These are phyloP conservation scores for Penicillium parvum DNA, from an alignment of 495 filamentous ascomycete species.

Conservation along the genomic window DNA sequence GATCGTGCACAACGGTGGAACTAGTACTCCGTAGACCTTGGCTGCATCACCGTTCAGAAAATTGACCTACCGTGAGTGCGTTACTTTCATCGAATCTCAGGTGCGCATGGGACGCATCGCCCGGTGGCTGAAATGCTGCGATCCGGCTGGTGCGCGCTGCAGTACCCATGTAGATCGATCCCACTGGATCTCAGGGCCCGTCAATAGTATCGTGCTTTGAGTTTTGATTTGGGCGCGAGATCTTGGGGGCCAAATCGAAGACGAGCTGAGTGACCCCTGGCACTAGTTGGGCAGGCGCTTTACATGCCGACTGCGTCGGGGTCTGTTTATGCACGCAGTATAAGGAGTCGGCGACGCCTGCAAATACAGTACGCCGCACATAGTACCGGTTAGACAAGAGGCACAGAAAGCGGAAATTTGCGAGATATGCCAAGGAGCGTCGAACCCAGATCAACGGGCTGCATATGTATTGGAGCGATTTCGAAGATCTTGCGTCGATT, in stretches of 20 bases:
- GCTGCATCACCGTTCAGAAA: conserved; percentile 12
- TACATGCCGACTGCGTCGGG: conserved; percentile 14
- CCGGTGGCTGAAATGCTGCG: conserved; percentile 25
- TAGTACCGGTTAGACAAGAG: neutral
- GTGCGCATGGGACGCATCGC: conserved; percentile 23
- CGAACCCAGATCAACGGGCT: conserved; percentile 12
- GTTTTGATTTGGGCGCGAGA: too few species aligned
- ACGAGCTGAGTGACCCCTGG: too few species aligned
- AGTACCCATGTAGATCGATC: conserved; percentile 25
- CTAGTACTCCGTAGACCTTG: conserved; percentile 3
- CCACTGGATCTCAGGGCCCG: conserved; percentile 12
- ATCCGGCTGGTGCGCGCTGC: conserved; percentile 17
- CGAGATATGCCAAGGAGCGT: conserved; percentile 3
- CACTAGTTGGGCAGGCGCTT: neutral
- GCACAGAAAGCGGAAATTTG: neutral
- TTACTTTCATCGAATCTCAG: conserved; percentile 17
- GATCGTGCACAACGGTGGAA: too few species aligned
- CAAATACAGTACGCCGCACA: neutral
- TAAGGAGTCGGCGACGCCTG: neutral
- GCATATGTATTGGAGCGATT: conserved; percentile 15
- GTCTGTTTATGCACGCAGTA: neutral
- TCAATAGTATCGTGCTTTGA: too few species aligned
- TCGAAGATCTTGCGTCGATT: conserved; percentile 22
- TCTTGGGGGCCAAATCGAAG: too few species aligned
- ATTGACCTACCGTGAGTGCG: conserved; percentile 30